phyloP scores from a whole-genome alignment of 1,139 yeast species.

The Zhuliangozyma blackwelliae region DNA sequence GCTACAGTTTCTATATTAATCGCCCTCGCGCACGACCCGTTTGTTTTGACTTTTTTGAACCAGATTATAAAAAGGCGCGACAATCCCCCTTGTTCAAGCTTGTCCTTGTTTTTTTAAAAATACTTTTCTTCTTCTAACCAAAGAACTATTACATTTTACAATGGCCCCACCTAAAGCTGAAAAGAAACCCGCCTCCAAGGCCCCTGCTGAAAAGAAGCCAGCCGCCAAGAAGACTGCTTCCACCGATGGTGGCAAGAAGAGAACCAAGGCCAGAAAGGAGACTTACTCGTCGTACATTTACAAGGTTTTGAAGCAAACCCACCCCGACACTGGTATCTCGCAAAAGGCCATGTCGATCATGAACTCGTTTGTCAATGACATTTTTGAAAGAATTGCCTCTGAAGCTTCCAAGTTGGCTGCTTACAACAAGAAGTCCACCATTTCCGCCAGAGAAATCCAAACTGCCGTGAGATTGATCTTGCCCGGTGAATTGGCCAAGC shows the following conservation, averaged over 20 bases:
- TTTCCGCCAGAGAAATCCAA: conserved; percentile 98
- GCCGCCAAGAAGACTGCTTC: conserved; percentile 91
- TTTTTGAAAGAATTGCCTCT: conserved; percentile 91
- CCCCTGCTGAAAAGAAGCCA: conserved; percentile 97
- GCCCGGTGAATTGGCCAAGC: conserved; percentile 99
- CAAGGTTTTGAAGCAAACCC: conserved; percentile 98
- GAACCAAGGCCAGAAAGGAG: conserved; percentile 97
- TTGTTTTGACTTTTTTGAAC: no score
- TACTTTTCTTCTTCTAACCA: conserved; percentile 5
- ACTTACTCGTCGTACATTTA: conserved; percentile 97
- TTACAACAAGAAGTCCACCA: conserved; percentile 98
- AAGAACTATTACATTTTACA: conserved; percentile 17
- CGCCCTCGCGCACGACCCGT: no score
- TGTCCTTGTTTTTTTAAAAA: conserved; percentile 3
- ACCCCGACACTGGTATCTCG: conserved; percentile 99
- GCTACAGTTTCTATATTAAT: no score
- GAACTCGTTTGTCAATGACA: conserved; percentile 98
- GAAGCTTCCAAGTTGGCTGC: conserved; percentile 99
- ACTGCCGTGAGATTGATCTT: conserved; percentile 98
- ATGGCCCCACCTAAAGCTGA: conserved; percentile 99
- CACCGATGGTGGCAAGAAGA: conserved; percentile 82
- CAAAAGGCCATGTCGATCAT: conserved; percentile 98
- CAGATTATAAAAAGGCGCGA: neutral
- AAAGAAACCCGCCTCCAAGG: conserved; percentile 98
- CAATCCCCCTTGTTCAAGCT: conserved; percentile 1